These are phyloP conservation scores for Fusarium globosum DNA, from an alignment of 2,329 filamentous ascomycete species.

Conservation along the genomic window DNA sequence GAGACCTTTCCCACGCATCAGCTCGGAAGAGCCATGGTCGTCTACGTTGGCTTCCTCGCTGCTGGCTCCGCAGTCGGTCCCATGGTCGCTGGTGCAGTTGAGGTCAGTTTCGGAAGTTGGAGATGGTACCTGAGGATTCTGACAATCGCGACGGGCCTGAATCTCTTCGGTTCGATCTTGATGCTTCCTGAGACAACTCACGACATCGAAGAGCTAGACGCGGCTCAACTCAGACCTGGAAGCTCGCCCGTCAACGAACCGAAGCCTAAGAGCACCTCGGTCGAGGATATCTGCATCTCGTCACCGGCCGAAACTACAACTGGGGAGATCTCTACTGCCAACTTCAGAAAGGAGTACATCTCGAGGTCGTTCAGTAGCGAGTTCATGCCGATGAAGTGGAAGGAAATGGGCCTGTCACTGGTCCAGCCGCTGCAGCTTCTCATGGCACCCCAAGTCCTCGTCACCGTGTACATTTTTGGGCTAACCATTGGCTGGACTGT, in stretches of 20 bases:
- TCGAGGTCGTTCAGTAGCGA: background rate
- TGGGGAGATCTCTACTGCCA: background rate
- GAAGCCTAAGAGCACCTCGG: background rate
- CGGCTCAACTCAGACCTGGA: background rate
- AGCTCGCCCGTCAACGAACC: background rate
- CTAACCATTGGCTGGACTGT: constrained; percentile 15
- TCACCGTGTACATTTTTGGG: constrained; percentile 9
- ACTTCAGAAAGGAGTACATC: background rate
- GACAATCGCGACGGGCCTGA: background rate
- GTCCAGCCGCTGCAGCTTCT: background rate
- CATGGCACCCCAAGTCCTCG: background rate
- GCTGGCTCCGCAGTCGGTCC: background rate
- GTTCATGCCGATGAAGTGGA: background rate
- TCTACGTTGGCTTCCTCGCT: constrained; percentile 10
- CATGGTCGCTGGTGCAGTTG: background rate
- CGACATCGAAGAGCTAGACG: background rate
- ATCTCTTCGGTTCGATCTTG: background rate
- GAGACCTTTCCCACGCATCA: constrained; percentile 1
- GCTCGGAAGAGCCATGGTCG: constrained; percentile 1
- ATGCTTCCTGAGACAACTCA: constrained; percentile 11
- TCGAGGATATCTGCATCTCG: background rate
- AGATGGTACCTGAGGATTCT: constrained; percentile 15
- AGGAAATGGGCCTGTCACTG: background rate
- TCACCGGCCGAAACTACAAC: background rate
- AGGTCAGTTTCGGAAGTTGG: background rate